phyloP scores from a whole-genome alignment of 345 rosid genomes.

The Turnera subulata region DNA sequence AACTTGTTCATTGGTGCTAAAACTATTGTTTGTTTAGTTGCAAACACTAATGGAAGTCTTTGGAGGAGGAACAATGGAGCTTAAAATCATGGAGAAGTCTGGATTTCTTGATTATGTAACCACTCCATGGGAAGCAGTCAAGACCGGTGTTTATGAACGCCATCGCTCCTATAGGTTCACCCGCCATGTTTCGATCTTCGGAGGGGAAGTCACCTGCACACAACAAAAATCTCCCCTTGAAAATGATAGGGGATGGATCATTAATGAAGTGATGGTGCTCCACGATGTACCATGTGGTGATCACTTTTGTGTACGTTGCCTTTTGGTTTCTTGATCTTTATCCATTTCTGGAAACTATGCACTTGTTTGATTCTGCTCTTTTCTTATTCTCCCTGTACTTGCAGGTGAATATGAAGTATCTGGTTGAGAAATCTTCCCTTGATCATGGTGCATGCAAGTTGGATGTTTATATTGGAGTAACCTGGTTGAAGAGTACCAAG shows the following conservation, averaged over 20 bases:
- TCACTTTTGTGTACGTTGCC: conserved; percentile 45
- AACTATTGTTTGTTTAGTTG: conserved; percentile 36
- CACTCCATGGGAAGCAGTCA: conserved; percentile 57
- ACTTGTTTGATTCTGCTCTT: not conserved
- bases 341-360: not conserved
- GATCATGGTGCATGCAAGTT: conserved; percentile 52
- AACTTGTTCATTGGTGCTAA: not conserved
- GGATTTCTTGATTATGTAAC: conserved; percentile 60
- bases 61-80: conserved; percentile 64
- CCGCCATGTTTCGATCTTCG: conserved; percentile 64
- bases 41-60: conserved; percentile 59
- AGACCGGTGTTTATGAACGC: conserved; percentile 45
- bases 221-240: conserved; percentile 51
- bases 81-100: conserved; percentile 67
- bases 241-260: conserved; percentile 55
- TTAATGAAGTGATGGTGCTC: conserved; percentile 59
- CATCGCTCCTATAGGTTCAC: conserved; percentile 56
- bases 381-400: not conserved
- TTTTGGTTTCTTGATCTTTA: not conserved
- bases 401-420: conserved; percentile 61
- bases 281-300: conserved; percentile 68
- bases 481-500: conserved; percentile 66
- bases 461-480: conserved; percentile 46
- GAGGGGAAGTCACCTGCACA: conserved; percentile 66
- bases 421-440: conserved; percentile 41